Conservation (phyloP, 208 protist species). For the Leishmania tarentolae region DNA sequence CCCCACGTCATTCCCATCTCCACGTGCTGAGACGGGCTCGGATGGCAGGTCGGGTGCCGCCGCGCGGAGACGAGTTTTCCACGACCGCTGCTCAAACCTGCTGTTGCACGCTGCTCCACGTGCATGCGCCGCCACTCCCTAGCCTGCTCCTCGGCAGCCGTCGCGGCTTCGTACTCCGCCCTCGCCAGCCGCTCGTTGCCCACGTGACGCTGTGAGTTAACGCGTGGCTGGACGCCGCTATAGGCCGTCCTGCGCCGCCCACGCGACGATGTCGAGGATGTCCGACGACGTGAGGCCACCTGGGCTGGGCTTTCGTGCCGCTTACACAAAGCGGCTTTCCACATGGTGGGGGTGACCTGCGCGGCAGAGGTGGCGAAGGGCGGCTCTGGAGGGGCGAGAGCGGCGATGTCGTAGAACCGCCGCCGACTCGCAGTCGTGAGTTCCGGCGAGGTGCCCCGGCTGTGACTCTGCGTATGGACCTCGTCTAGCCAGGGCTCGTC, state of each 20-base stretch:
- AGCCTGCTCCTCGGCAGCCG: neutral
- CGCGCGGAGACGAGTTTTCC: neutral
- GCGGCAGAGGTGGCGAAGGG: slow-evolving; percentile 10
- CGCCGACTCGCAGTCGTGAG: neutral
- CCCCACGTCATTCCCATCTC: slow-evolving; percentile 1
- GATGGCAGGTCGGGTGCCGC: neutral
- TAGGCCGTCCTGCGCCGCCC: neutral
- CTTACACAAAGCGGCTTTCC: neutral
- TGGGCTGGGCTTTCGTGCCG: slow-evolving; percentile 8
- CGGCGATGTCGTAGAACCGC: slow-evolving; percentile 9
- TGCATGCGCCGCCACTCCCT: neutral
- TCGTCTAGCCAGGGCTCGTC: slow-evolving; percentile 25
- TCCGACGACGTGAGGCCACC: slow-evolving; percentile 6
- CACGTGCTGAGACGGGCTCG: slow-evolving; percentile 2
- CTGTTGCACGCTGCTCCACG: neutral
- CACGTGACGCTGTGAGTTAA: neutral
- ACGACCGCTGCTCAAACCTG: neutral
- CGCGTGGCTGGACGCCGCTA: neutral
- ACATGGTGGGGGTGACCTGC: neutral
- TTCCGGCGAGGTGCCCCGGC: neutral
- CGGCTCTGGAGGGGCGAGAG: slow-evolving; percentile 12
- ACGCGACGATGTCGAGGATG: neutral
- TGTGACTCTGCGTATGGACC: slow-evolving; percentile 10
- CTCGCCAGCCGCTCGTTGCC: slow-evolving; percentile 4
- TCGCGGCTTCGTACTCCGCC: slow-evolving; percentile 21